These are phyloP conservation scores for Lenwebbia sp. DNA, from an alignment of 345 rosid genomes.

Conservation along the genomic window DNA sequence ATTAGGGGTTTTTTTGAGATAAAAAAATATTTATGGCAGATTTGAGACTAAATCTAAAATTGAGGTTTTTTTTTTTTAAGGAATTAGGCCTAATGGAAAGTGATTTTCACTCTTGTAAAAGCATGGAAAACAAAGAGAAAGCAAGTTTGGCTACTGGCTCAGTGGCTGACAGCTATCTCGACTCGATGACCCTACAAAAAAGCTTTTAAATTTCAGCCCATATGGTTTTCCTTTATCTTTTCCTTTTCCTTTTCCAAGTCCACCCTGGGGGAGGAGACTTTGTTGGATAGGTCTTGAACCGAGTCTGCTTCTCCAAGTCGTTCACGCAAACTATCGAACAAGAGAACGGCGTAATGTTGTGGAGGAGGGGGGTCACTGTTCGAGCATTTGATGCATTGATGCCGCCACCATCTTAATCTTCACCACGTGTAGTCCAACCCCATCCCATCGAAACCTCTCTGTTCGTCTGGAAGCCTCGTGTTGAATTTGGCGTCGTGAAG, in stretches of 20 bases:
- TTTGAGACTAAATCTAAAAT: too few species aligned
- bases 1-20: too few species aligned
- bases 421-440: neutral
- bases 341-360: neutral
- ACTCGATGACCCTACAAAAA: neutral
- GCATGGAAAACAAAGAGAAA: neutral
- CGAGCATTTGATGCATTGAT: neutral
- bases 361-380: neutral
- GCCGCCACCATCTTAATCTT: neutral
- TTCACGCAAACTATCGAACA: neutral
- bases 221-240: neutral
- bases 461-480: neutral
- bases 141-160: neutral
- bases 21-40: fast-evolving
- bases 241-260: neutral
- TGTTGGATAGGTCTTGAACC: neutral
- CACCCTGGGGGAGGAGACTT: neutral
- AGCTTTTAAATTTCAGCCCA: neutral
- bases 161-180: neutral
- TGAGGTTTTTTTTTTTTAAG: too few species aligned
- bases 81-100: neutral
- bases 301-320: neutral
- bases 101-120: neutral
- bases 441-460: neutral
- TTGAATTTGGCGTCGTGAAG: neutral